Evolutionary conservation across 2,329 filamentous ascomycete genomes (phyloP).

Genomic region (Exophiala sp.): DNA sequence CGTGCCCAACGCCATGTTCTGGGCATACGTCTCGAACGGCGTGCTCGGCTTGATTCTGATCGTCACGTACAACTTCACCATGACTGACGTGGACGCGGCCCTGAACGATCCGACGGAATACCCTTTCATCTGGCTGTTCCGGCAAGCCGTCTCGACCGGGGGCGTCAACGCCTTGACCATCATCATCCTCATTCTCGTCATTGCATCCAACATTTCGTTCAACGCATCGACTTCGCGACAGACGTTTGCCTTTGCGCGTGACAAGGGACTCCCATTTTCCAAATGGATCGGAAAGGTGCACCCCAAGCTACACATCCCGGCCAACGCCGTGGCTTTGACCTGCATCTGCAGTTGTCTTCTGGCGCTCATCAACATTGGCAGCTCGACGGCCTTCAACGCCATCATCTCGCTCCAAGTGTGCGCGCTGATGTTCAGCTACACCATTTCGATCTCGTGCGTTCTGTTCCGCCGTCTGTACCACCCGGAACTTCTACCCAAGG

Average conservation of each 20-base stretch:
- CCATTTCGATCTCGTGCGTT: conserved; percentile 44
- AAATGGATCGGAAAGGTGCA: conserved; percentile 33
- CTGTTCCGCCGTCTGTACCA: conserved; percentile 39
- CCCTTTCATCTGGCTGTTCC: conserved; percentile 47
- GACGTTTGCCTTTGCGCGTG: conserved; percentile 41
- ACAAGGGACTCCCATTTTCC: conserved; percentile 41
- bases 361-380: conserved; percentile 25
- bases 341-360: conserved; percentile 14
- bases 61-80: conserved; percentile 40
- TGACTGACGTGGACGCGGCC: conserved; percentile 33
- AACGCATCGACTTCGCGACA: conserved; percentile 39
- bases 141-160: conserved; percentile 26
- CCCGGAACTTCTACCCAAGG: conserved; percentile 36
- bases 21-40: conserved; percentile 43
- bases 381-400: conserved; percentile 23
- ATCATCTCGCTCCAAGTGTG: conserved; percentile 43
- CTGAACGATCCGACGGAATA: conserved; percentile 40
- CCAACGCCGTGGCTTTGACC: conserved; percentile 22
- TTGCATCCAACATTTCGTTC: conserved; percentile 36
- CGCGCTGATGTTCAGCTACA: conserved; percentile 47
- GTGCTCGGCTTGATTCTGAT: conserved; percentile 41
- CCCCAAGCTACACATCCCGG: conserved; percentile 21
- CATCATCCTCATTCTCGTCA: conserved; percentile 39
- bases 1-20: conserved; percentile 40
- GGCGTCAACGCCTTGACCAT: conserved; percentile 35